Evolutionary conservation across 1,139 yeast genomes (phyloP).

Genomic region (Suhomyces coccinellae): DNA sequence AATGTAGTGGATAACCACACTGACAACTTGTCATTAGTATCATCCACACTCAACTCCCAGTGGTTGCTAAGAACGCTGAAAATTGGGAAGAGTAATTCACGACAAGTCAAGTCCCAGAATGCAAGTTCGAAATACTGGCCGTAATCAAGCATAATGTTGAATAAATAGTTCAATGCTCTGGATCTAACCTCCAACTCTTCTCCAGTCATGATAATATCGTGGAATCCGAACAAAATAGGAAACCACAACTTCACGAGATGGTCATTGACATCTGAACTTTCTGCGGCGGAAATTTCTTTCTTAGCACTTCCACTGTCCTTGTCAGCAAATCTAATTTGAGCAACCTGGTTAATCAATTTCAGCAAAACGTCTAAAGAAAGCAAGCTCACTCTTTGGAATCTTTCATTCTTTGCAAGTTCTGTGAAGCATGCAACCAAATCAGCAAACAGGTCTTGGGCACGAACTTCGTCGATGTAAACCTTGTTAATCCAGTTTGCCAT

Average conservation of each 20-base stretch:
- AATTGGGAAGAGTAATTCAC: constrained; percentile 82
- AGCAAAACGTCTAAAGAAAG: constrained; percentile 79
- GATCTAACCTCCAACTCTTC: constrained; percentile 94
- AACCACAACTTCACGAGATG: constrained; percentile 60
- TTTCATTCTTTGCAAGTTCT: constrained; percentile 79
- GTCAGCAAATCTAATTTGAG: constrained; percentile 35
- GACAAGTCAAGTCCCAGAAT: constrained; percentile 84
- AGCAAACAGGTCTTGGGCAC: constrained; percentile 71
- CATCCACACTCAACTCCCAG: constrained; percentile 68
- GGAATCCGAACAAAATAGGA: constrained; percentile 82
- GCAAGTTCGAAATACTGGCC: constrained; percentile 72
- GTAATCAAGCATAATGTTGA: constrained; percentile 75
- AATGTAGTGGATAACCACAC: constrained; percentile 97
- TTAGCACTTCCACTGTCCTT: constrained; percentile 18
- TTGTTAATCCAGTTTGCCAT: constrained; percentile 64
- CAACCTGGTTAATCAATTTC: constrained; percentile 60
- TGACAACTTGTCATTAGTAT: constrained; percentile 73
- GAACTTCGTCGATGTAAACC: constrained; percentile 62
- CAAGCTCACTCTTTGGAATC: constrained; percentile 76
- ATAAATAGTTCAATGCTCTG: constrained; percentile 77
- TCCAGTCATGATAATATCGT: constrained; percentile 89
- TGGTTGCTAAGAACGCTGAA: constrained; percentile 76
- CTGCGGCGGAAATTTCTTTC: constrained; percentile 8
- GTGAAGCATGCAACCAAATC: constrained; percentile 77
- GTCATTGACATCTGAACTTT: constrained; percentile 30